Conservation (phyloP, 1,284 basidiomycete species). For the Tremellales sp. region DNA sequence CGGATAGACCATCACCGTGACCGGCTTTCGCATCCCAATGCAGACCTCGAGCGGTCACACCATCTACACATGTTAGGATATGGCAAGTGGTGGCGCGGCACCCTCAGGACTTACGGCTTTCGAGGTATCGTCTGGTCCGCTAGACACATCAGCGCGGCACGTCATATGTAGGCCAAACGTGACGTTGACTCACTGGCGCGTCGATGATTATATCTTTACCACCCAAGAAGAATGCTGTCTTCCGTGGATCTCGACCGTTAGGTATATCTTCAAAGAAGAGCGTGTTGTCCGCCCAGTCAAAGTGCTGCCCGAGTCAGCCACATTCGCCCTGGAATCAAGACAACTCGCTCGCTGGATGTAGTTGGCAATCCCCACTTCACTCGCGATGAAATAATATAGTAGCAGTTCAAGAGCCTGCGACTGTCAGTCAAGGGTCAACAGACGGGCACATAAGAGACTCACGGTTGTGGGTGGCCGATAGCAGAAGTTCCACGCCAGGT, state of each 20-base stretch:
- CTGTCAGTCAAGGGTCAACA: constrained; percentile 2
- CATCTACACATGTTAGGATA: constrained; percentile 59
- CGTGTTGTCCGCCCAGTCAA: constrained; percentile 74
- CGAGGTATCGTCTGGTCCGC: constrained; percentile 69
- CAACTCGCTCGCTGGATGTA: constrained; percentile 61
- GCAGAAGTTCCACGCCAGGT: constrained; percentile 83
- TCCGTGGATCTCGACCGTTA: constrained; percentile 56
- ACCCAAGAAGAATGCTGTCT: constrained; percentile 65
- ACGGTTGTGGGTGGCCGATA: constrained; percentile 61
- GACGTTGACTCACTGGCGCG: constrained; percentile 46
- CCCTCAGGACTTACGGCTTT: constrained; percentile 42
- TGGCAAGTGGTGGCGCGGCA: constrained; percentile 2
- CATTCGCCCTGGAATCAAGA: neutral
- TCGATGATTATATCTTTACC: constrained; percentile 75
- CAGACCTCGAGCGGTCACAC: constrained; percentile 61
- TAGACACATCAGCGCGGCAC: constrained; percentile 32
- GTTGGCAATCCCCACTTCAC: constrained; percentile 79
- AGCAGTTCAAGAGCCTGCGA: constrained; percentile 70
- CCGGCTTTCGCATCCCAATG: constrained; percentile 64
- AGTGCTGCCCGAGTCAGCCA: constrained; percentile 23
- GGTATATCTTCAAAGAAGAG: constrained; percentile 86
- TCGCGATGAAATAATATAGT: constrained; percentile 78
- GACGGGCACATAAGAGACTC: constrained; percentile 45
- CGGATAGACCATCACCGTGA: constrained; percentile 68
- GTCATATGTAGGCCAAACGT: neutral